Base-by-base conservation (phyloP, 768 basidiomycete species). In the Amanita pallidorosea region DNA sequence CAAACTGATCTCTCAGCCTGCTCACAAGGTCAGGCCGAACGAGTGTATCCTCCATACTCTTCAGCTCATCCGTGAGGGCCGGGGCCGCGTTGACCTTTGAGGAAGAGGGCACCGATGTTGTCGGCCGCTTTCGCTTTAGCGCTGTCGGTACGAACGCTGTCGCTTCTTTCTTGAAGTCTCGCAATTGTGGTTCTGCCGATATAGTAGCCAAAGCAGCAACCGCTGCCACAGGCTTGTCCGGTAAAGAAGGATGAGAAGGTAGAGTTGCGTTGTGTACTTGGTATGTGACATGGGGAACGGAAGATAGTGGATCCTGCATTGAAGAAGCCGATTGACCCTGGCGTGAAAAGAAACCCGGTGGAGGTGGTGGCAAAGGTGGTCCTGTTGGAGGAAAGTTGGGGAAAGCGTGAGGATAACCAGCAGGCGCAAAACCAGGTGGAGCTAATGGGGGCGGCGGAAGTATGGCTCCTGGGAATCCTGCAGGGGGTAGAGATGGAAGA, bases 161-260 rank as follows among this genome's bases (percentile, higher is more conserved):
- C 7, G 88, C 86, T 64, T 99, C 96, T 65, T 91, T 93, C 70
- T 93, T 91, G 54, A 98, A 72, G 66, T 99, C 91, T 12, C 95
- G 86, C 46, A 99, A 66, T 61, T 91, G 76, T 4, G 96, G 91
- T 41, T 73, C 90, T 2, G 93, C 92, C 18, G 79, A 83, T 47
- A 97, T 82, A 2, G 79, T 86, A 1, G 88, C 90, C 6, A 77
- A 68, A 1, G 70, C 71, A 13, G 72, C 54, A 40, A 65, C 68
- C 8, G 72, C 65, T 7, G 66, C 61, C 12, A 58, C 61, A 6
- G 63, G 52, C 52, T 75, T 76, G 8, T 65, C 55, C 34, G 76
- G 72, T 15, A 76, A 65, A 7, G 74, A 68, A 25, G 73, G 69
- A 56, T 71, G 70, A 6, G 65, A 61, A 35, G 65, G 65, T 45